Evolutionary conservation across 2,329 filamentous ascomycete species (phyloP), one percentile per base, ranked within the genome.

Genomic region (Pseudogymnoascus sp.): DNA sequence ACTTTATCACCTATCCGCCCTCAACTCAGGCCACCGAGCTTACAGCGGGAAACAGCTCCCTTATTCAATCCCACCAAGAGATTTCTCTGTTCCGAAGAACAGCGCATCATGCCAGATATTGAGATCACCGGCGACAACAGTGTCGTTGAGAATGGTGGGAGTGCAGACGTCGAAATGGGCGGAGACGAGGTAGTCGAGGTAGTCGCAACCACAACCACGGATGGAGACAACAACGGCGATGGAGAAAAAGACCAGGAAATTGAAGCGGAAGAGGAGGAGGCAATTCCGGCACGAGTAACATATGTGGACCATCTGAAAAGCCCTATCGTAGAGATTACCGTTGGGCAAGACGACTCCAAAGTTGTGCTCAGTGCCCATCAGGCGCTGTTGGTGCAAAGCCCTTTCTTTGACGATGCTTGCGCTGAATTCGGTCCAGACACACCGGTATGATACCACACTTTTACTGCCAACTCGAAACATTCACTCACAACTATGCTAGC

Each of bases 291-390:
- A 11, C 63, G 71, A 19, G 63, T 67, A 11, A 71, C 70, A 14
- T 87, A 84, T 68, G 73, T 81, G 59, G 80, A 78, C 69, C 89
- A 88, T 69, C 78, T 92, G 21, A 81, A 79, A 66, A 91, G 87
- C 66, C 88, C 89, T 0, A 79, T 91, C 10, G 83, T 92, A 33
- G 84, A 85, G 14, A 75, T 92, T 29, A 71, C 85, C n/a, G 79
- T 91, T 19, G 88, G 88, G 11, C 75, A 76, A 58, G 85, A 80
- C 62, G 83, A 85, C 4, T 73, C 76, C 1, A 80, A 83, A 69
- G 85, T 84, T 8, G 79, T 85, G 33, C 81, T 97, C 63, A 87
- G 85, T 23, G 91, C 91, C 6, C 92, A 97, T 74, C 88, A 96
- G 76, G 86, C 80, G 2, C 81, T 97, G 26, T 80, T 97, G 37